phyloP scores from a whole-genome alignment of 2,329 filamentous ascomycete genomes.

The Alternaria atra region DNA sequence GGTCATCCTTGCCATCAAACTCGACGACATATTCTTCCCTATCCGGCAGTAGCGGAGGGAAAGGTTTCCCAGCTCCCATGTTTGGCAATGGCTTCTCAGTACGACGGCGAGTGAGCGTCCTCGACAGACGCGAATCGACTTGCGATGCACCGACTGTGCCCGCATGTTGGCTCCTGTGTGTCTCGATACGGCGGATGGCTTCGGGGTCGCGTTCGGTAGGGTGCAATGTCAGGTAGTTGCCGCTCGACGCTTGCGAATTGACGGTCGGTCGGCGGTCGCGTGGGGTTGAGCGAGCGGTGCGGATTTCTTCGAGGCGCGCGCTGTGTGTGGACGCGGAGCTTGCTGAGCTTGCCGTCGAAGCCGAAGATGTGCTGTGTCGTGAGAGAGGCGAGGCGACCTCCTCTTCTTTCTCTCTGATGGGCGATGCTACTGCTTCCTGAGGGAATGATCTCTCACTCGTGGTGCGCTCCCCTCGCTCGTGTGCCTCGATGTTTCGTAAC shows the following conservation, averaged over 20 bases:
- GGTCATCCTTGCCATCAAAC: constrained; percentile 84
- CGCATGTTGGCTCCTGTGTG: constrained; percentile 74
- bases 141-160: constrained; percentile 68
- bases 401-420: constrained; percentile 19
- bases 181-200: constrained; percentile 75
- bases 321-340: constrained; percentile 24
- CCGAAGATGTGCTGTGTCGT: constrained; percentile 34
- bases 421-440: constrained; percentile 18
- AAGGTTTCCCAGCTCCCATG: constrained; percentile 77
- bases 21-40: constrained; percentile 82
- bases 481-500: constrained; percentile 10
- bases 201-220: constrained; percentile 72
- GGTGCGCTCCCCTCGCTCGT: constrained; percentile 12
- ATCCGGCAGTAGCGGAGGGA: constrained; percentile 73
- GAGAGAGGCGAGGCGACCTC: constrained; percentile 35
- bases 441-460: constrained; percentile 13
- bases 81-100: constrained; percentile 66
- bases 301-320: constrained; percentile 41
- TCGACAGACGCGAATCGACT: constrained; percentile 51
- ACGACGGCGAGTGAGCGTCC: constrained; percentile 52
- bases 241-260: constrained; percentile 29
- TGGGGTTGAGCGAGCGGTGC: constrained; percentile 33
- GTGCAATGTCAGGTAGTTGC: constrained; percentile 38
- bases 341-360: constrained; percentile 29
- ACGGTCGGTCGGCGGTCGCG: constrained; percentile 30